Base-by-base conservation (phyloP, 192 early-diverging fungal genomes). In the Phlyctochytrium arcticum region DNA sequence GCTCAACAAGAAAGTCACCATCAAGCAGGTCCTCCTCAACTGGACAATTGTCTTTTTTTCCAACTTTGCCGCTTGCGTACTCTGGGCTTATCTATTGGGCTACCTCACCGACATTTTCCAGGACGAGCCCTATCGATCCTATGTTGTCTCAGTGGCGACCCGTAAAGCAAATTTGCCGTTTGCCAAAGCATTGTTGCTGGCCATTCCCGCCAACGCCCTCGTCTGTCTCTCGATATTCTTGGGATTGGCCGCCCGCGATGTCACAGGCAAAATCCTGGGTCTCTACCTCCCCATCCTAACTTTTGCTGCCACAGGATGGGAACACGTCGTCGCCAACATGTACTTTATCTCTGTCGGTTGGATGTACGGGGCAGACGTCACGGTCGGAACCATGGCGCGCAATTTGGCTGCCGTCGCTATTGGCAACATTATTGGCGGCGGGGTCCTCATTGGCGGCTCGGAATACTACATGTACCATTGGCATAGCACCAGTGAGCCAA, bases 381-480 rank as follows among this genome's bases (percentile, higher is more conserved):
- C 65, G 5, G 34, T 24, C 24, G 65, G 57, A 4, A 36, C 31
- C 15, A 50, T 72, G 27, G 47, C 53, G 17, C 23, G 32, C 48
- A 69, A 72, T 48, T 4, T 67, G 9, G 48, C 26, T 10, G 48
- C 26, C 37, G 70, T 68, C 23, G 56, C 55, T 15, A 17, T 72
- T 24, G 70, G 70, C 5, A 72, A 72, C 56, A 69, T 68, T n/a
- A 62, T 72, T 17, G 70, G 70, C 30, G 70, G 70, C 9, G 63
- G 57, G 9, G 24, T 72, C 21, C 44, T 72, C 15, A 68, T 72
- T 30, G 70, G 70, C 2, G 57, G 64, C 19, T 54, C 51, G 26
- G 70, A 72, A 49, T 72, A 36, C 46, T 72, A 67, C 46, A 67
- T 72, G 70, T 71, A 69, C 60, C 68, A 69, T 35, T 69, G 68